Base-by-base conservation (phyloP, 1,139 yeast species). In the Diutina neorugosa region DNA sequence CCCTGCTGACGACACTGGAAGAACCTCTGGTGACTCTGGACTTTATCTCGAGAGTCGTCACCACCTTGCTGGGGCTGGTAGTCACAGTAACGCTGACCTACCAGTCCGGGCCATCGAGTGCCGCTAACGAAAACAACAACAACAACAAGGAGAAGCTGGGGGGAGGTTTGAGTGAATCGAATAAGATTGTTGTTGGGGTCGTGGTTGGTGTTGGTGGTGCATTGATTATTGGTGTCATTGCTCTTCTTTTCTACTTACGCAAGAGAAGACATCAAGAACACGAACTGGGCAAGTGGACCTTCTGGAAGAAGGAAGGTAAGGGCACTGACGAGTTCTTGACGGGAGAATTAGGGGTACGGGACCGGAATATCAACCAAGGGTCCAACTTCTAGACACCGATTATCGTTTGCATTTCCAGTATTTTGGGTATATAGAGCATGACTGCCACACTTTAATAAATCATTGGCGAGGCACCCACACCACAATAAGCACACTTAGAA, bases 121-220 rank as follows among this genome's bases (percentile, higher is more conserved):
- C 50, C 12, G 4, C 40, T 11, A 46, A 27, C 27, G 31, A 53
- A 46, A 56, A 52, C 42, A 54, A 53, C 48, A 56, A 52, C 42
- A 54, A 57, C 44, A 58, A 54, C 52, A 53, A 57, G 41, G 59
- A 53, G 50, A 53, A 55, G 31, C 57, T 55, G 23, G 44, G 55
- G 51, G 51, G 60, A 43, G 78, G 79, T 3, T 70, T 75, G 56
- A 71, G 77, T 25, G 58, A 65, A 44, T 73, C 78, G 53, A 75
- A 75, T 59, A 69, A 66, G 55, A 72, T 75, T 43, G 78, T 75
- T 3, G 80, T 75, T 3, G 80, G 80, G 48, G 79, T 74, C 1
- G 79, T 75, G 48, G 80, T 75, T 14, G 80, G 80, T 49, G 76
- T 74, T 8, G 80, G 79, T 52, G 79, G 78, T 1, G 65, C 77